These are phyloP conservation scores for Diplocarpon rosae DNA, from an alignment of 2,329 filamentous ascomycete genomes.

Conservation along the genomic window DNA sequence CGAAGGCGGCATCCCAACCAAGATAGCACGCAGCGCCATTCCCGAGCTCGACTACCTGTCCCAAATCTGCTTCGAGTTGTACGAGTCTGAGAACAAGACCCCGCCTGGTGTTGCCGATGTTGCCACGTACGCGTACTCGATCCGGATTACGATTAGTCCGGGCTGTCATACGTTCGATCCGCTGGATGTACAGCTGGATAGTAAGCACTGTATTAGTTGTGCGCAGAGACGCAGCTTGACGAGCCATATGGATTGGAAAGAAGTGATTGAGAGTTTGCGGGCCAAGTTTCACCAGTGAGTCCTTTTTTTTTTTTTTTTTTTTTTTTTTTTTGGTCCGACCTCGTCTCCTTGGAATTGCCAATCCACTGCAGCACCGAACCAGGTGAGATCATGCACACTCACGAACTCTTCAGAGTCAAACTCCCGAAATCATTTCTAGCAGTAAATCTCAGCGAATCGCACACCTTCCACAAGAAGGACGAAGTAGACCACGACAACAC, in stretches of 20 bases:
- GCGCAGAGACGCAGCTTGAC: constrained; percentile 85
- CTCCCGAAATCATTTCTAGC: constrained; percentile 29
- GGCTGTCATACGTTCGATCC: constrained; percentile 96
- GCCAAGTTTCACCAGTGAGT: constrained; percentile 89
- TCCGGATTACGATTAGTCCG: constrained; percentile 89
- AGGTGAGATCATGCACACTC: no score
- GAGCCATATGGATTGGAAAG: constrained; percentile 87
- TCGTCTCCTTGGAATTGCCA: no score
- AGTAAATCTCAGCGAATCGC: constrained; percentile 28
- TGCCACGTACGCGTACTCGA: constrained; percentile 71
- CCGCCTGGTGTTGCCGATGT: constrained; percentile 23
- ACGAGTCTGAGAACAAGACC: constrained; percentile 70
- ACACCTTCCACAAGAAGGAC: constrained; percentile 28
- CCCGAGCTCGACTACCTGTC: constrained; percentile 95
- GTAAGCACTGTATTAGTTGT: constrained; percentile 90
- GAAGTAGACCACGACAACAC: constrained; percentile 3
- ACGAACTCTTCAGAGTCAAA: constrained; percentile 23
- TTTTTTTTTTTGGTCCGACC: no score
- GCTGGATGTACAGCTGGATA: constrained; percentile 90
- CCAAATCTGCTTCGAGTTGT: constrained; percentile 96
- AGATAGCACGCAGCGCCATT: constrained; percentile 90
- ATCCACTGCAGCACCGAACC: no score
- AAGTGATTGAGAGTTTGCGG: constrained; percentile 88
- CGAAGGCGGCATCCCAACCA: constrained; percentile 91
- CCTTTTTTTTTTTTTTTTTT: not conserved